Base-by-base conservation (phyloP, 169 alveolate genomes). In the Plasmodium fragile region DNA sequence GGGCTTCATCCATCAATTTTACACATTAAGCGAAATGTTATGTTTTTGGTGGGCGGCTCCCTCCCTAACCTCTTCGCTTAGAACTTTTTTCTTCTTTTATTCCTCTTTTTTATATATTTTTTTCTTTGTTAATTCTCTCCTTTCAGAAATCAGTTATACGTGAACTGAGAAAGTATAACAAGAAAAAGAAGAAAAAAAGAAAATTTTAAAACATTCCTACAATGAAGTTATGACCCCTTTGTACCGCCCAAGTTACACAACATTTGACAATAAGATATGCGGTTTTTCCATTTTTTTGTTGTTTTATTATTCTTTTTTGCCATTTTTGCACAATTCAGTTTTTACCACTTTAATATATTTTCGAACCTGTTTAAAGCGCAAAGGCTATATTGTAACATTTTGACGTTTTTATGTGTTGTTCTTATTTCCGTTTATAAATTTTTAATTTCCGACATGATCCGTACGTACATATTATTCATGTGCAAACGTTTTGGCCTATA, bases 161-260 rank as follows among this genome's bases (percentile, higher is more conserved):
- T 22, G 92, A 82, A 65, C 52, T 82, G 82, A 82, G 49, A 53
- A 71, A 39, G 52, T 82, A 82, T 39, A 82, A 82, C 59, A 82
- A 82, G 49, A 82, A 82, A 65, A 81, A 43, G 71, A 81, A 10
- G 55, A 82, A 82, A 70, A 82, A 82, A 70, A 36, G 75, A 39
- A 52, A 10, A 41, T 30, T 69, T 41, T 82, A 28, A 22, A 39
- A 82, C 41, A 25, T 11, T 16, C 30, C 72, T 82, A 65, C 73
- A 70, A 53, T 81, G 59, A 49, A 49, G 36, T 79, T 79, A 18
- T 79, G 59, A 79, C 65, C 59, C 25, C 18, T 16, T 79, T 7
- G 30, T 18, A 45, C 28, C 55, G 13, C 43, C 71, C 36, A 80
- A 11, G 73, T 22, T 49, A 36, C 65, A 22, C 69, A 22, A 18